A percentile compares a stretch with the other conserved stretches of the same genome.
Evolutionary conservation across 352 stramenopile species (phyloP).

Genomic region (Elongisporangium prolatum): DNA sequence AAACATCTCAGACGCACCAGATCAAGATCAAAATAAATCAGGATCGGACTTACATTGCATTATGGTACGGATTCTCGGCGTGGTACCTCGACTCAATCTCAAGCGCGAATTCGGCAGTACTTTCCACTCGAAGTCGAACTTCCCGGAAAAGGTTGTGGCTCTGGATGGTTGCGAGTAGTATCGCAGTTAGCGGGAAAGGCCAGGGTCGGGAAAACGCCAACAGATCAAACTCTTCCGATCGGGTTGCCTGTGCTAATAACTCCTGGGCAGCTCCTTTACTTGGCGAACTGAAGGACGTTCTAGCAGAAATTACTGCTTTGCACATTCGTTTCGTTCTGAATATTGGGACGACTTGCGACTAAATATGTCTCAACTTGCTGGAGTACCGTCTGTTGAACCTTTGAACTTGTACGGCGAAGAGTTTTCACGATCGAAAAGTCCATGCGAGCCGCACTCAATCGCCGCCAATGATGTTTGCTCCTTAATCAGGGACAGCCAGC

Average conservation of each 20-base stretch:
- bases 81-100: conserved; percentile 70
- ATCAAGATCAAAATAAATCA: neutral
- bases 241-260: conserved; percentile 25
- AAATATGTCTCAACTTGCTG: conserved; percentile 46
- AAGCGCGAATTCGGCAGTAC: conserved; percentile 41
- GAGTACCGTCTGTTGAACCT: conserved; percentile 45
- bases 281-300: neutral
- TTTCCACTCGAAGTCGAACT: conserved; percentile 49
- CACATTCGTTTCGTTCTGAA: neutral
- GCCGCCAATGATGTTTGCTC: conserved; percentile 37
- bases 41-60: conserved; percentile 42
- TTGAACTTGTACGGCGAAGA: conserved; percentile 44
- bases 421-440: conserved; percentile 16
- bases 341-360: conserved; percentile 9
- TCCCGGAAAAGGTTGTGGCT: conserved; percentile 55
- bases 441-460: conserved; percentile 24
- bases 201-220: conserved; percentile 42
- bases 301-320: neutral
- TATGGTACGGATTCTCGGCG: conserved; percentile 76
- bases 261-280: conserved; percentile 15
- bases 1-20: neutral
- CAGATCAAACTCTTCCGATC: conserved; percentile 44
- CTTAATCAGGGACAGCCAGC: conserved; percentile 54
- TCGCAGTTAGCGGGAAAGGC: conserved; percentile 47
- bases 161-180: conserved; percentile 63